These are phyloP conservation scores for Xylariales sp. DNA, from an alignment of 2,329 filamentous ascomycete species.

Conservation along the genomic window DNA sequence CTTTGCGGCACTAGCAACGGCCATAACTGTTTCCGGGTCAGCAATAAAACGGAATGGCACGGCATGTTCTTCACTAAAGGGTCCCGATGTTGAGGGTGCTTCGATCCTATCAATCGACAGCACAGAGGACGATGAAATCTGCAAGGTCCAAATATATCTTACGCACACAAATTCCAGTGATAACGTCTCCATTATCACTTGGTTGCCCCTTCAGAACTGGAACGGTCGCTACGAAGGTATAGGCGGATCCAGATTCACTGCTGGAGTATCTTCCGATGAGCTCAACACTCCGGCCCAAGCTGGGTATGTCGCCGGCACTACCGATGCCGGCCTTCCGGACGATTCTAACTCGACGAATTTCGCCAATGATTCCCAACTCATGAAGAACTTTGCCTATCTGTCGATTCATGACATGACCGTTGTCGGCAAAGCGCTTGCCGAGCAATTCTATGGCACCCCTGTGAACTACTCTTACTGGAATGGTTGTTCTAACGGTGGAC, in stretches of 20 bases:
- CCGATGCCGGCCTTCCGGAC: constrained; percentile 21
- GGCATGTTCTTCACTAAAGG: neutral
- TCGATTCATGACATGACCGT: constrained; percentile 26
- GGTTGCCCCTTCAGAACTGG: constrained; percentile 15
- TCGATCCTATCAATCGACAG: constrained; percentile 4
- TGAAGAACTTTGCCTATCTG: constrained; percentile 19
- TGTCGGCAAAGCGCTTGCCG: constrained; percentile 39
- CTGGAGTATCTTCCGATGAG: constrained; percentile 17
- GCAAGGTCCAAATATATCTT: constrained; percentile 4
- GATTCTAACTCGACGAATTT: constrained; percentile 12
- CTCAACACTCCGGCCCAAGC: constrained; percentile 9
- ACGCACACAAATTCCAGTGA: constrained; percentile 1
- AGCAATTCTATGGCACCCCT: constrained; percentile 31
- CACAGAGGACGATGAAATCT: neutral
- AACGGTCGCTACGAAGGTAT: constrained; percentile 25
- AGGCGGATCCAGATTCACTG: constrained; percentile 26
- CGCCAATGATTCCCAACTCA: constrained; percentile 17
- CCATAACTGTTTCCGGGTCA: neutral
- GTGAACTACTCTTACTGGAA: constrained; percentile 46
- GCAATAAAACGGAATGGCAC: neutral
- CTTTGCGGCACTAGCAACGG: neutral
- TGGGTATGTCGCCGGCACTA: constrained; percentile 22
- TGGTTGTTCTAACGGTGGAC: constrained; percentile 46
- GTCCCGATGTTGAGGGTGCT: constrained; percentile 3
- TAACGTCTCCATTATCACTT: constrained; percentile 3